Percentiles rank a stretch among this genome's conserved stretches.
Conservation (phyloP, 768 basidiomycete genomes). For the Naganishia vishniacii region DNA sequence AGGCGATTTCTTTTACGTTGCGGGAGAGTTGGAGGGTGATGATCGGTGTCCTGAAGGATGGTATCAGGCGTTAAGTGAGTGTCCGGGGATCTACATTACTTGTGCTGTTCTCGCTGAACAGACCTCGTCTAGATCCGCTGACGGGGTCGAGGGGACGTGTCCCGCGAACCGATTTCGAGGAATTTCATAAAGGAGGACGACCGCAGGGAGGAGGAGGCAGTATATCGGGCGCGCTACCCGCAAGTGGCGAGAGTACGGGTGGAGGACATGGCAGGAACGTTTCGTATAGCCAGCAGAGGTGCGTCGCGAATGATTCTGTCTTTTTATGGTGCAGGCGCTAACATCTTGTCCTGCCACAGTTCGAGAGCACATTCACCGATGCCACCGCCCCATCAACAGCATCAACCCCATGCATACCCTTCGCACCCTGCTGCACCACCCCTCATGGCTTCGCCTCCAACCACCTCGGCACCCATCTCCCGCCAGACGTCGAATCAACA, state of each 20-base stretch:
- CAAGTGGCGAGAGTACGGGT: not conserved
- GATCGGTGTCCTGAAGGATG: slow-evolving; percentile 52
- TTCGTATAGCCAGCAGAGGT: slow-evolving; percentile 24
- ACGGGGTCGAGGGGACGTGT: slow-evolving; percentile 86
- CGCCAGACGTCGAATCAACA: not conserved
- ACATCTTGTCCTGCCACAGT: not conserved
- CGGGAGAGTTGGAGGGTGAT: slow-evolving; percentile 59
- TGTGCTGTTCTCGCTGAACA: not conserved
- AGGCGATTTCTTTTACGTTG: slow-evolving; percentile 97
- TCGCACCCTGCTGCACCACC: not conserved
- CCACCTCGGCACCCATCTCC: slow-evolving; percentile 22
- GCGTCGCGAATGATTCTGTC: not conserved
- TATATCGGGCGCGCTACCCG: not conserved
- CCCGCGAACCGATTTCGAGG: slow-evolving; percentile 79
- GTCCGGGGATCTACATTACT: not conserved
- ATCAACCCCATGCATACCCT: not conserved
- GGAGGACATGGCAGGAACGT: not conserved
- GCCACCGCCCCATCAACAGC: not conserved
- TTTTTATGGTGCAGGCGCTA: not conserved
- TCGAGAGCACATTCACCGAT: not conserved
- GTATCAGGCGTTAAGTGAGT: slow-evolving; percentile 80
- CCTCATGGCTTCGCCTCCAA: too few species aligned
- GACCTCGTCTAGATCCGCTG: slow-evolving; percentile 59
- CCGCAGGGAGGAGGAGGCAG: not conserved
- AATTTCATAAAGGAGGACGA: slow-evolving; percentile 63